Base-by-base conservation (phyloP, 192 early-diverging fungal genomes). In the Backusella tarrabulga region DNA sequence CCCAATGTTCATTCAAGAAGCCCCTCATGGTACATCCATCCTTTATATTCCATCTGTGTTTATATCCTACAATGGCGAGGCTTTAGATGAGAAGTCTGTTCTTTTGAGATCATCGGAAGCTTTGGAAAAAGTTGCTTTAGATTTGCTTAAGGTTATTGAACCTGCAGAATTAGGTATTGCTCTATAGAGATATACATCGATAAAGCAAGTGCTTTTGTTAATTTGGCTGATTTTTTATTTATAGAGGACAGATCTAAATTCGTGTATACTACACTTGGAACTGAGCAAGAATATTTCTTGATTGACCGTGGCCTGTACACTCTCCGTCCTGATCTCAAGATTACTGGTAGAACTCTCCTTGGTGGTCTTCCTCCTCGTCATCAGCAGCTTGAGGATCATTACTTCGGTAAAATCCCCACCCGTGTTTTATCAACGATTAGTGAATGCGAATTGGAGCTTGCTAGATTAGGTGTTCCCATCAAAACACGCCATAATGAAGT, bases 401-500 rank as follows among this genome's bases (percentile, higher is more conserved):
- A 99, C 92, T 99, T 99, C 87, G 97, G 97, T 71, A 92, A 92
- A 77, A 95, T 99, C 72, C 97, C 97, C 50, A 91, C 92, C 74
- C 92, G 94, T 80, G 96, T 97, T 19, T 87, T 99, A 82, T 91
- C 93, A 67, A 85, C 91, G 78, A 95, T 97, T 85, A 93, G 92
- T 79, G 97, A 99, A 88, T 85, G 92, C 71, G 97, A 99, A 85
- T 88, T 97, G 68, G 97, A 99, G 87, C 90, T 96, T 77, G 91
- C 91, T 86, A 90, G 90, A 77, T 91, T 99, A 72, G 97, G 97
- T 84, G 95, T 97, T 34, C 97, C 97, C 67, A 88, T 97, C 87
- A 99, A 99, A 93, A 99, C 97, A 73, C 92, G 96, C 72, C 97
- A 99, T 88, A 99, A 99, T 86, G 97, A 99, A 86, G 97, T 99